Evolutionary conservation across 2,329 filamentous ascomycete genomes (phyloP).

Genomic region (Ophiocordyceps australis): DNA sequence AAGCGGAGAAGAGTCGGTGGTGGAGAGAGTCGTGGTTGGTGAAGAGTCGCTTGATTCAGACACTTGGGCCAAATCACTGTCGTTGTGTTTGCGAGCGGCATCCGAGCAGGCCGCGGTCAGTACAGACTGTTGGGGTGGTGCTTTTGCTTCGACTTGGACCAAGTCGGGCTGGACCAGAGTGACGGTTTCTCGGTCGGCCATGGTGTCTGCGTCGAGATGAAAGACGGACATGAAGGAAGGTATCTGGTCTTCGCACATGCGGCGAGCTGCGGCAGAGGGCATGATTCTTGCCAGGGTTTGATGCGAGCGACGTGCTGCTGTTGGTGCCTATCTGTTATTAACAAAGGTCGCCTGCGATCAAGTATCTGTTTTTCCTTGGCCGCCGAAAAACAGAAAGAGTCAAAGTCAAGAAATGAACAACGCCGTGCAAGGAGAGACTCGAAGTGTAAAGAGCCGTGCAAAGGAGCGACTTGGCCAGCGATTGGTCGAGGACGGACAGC

Average conservation of each 20-base stretch:
- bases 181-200: conserved; percentile 32
- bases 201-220: conserved; percentile 40
- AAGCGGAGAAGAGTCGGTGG: conserved; percentile 75
- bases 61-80: conserved; percentile 60
- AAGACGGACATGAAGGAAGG: conserved; percentile 63
- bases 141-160: conserved; percentile 24
- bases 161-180: conserved; percentile 35
- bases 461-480: conserved; percentile 6
- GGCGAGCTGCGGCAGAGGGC: conserved; percentile 42
- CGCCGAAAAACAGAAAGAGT: no score
- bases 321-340: no score
- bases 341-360: no score
- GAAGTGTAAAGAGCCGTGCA: conserved; percentile 3
- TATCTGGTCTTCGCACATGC: conserved; percentile 51
- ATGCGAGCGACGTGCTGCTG: no score
- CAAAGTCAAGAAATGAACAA: not conserved
- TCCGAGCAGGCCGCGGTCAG: conserved; percentile 24
- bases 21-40: conserved; percentile 84
- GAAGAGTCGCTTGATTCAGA: conserved; percentile 86
- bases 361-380: no score
- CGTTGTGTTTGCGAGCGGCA: conserved; percentile 48
- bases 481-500: conserved; percentile 18
- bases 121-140: conserved; percentile 15
- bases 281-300: no score
- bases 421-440: conserved; percentile 4